Base-by-base conservation (phyloP, 768 basidiomycete species). In the Jaapia argillacea region DNA sequence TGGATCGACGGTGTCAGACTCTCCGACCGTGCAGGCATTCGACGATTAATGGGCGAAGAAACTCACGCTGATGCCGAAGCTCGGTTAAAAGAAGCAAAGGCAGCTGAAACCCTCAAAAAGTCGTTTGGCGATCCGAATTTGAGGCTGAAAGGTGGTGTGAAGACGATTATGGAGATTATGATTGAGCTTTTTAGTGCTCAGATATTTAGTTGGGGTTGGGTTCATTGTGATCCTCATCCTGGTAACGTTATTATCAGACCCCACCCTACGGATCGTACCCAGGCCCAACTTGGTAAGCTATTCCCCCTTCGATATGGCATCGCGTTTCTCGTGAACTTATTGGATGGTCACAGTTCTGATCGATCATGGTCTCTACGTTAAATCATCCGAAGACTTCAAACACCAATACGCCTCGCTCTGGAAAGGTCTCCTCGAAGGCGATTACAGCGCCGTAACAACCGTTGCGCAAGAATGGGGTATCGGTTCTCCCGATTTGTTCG, bases 151-250 rank as follows among this genome's bases (percentile, higher is more conserved):
- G 82, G 84, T 7, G 84, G 84, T 21, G 62, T 76, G 26, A 61
- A 67, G 41, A 63, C 71, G 24, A 69, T 87, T 44, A 90, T 96
- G 88, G 77, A 85, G 47, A 79, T 80, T 18, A 89, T 90, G 73
- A 79, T 91, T 27, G 82, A 88, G 48, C 68, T 90, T 2, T 92
- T 92, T 66, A 82, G 82, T 24, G 87, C 85, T 2, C 89, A 79
- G 67, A 92, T 92, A 61, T 97, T 96, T 59, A 74, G 74, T 46
- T 96, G 85, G 85, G 90, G 91, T 7, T 91, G 81, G 72, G 82
- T 91, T 3, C 81, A 88, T 59, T 89, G 89, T 55, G 75, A 77
- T 51, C 75, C 76, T 5, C 76, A 85, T 50, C 81, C 81, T 2
- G 84, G 85, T 6, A 89, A 94, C 60, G 73, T 93, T 46, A 76